Evolutionary conservation across 495 filamentous ascomycete species (phyloP).

Genomic region (Podospora comata): DNA sequence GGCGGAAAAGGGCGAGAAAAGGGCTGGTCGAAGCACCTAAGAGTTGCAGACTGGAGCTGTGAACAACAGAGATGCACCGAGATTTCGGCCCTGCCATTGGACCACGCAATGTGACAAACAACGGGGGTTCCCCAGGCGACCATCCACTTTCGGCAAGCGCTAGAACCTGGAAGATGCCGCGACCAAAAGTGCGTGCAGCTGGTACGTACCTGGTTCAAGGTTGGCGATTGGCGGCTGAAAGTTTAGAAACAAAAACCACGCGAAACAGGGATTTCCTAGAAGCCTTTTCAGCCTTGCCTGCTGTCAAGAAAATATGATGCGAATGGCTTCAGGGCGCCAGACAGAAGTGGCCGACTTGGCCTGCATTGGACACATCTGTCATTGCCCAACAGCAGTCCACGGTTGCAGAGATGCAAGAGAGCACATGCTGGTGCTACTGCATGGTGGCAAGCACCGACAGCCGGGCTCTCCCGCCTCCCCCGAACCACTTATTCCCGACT

Average conservation of each 20-base stretch:
- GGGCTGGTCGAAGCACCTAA: neutral
- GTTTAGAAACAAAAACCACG: neutral
- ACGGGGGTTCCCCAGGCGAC: constrained; percentile 24
- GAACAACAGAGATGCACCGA: neutral
- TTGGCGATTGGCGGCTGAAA: neutral
- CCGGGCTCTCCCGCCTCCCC: neutral
- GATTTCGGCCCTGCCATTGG: constrained; percentile 19
- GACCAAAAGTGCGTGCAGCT: neutral
- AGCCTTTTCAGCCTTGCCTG: neutral
- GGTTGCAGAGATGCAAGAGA: neutral
- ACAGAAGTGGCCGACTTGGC: neutral
- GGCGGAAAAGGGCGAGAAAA: neutral
- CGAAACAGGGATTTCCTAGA: neutral
- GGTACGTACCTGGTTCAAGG: neutral
- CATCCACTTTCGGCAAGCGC: constrained; percentile 3
- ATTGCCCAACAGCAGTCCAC: constrained; percentile 3
- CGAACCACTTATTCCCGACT: neutral
- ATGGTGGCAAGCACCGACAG: neutral
- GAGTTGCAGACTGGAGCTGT: neutral
- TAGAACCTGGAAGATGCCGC: constrained; percentile 3
- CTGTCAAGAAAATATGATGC: neutral
- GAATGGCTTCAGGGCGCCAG: neutral
- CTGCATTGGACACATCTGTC: constrained; percentile 4
- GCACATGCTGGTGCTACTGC: neutral
- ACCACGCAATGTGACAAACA: constrained; percentile 18